These are phyloP conservation scores for Hypoxylon trugodes DNA, from an alignment of 495 filamentous ascomycete genomes.

Conservation along the genomic window DNA sequence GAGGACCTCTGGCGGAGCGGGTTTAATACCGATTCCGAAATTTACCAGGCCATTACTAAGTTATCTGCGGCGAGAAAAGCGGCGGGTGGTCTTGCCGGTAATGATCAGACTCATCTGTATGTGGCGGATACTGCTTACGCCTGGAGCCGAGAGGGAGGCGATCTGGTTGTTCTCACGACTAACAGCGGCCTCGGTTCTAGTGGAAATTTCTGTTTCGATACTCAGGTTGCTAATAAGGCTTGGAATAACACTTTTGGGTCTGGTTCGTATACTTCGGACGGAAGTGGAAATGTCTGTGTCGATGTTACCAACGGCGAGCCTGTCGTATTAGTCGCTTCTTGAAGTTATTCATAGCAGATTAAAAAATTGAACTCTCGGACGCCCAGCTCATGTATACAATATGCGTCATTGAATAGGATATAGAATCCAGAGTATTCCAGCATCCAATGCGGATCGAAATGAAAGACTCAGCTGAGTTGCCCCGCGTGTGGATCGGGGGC, in stretches of 20 bases:
- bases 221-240: constrained; percentile 38
- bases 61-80: constrained; percentile 46
- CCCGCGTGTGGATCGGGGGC: no score
- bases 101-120: constrained; percentile 53
- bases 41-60: constrained; percentile 60
- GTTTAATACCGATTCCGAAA: constrained; percentile 65
- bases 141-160: constrained; percentile 49
- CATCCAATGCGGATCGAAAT: no score
- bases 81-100: constrained; percentile 49
- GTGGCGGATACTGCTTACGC: constrained; percentile 50
- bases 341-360: neutral
- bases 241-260: constrained; percentile 41
- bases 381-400: no score
- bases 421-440: no score
- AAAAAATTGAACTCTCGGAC: no score
- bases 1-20: constrained; percentile 77
- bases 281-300: constrained; percentile 35
- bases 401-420: no score
- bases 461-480: no score
- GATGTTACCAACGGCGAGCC: constrained; percentile 36
- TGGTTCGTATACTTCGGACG: constrained; percentile 33
- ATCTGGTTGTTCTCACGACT: constrained; percentile 52
- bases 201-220: constrained; percentile 48
- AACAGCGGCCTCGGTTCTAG: constrained; percentile 49
- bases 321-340: constrained; percentile 40